Conservation (phyloP, 78 protist genomes). For the Pelomyxa schiedti region DNA sequence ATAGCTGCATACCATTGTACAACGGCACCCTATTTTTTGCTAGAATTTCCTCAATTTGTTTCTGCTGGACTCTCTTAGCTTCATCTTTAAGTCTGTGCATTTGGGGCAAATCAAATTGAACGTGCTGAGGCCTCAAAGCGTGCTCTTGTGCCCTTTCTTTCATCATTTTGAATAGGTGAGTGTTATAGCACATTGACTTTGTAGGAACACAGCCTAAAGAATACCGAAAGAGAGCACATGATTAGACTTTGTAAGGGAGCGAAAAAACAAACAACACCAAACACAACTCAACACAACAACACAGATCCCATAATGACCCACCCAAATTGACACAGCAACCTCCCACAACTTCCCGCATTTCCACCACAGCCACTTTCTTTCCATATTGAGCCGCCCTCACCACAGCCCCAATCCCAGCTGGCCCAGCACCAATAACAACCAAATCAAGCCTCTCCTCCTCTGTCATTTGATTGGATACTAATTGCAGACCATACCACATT, state of each 20-base stretch:
- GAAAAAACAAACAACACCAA: neutral
- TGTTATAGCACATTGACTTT: neutral
- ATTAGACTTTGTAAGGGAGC: constrained; percentile 43
- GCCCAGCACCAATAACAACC: constrained; percentile 98
- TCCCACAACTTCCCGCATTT: constrained; percentile 83
- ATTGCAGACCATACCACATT: too few species aligned
- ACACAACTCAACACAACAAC: constrained; percentile 74
- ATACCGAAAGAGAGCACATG: too few species aligned
- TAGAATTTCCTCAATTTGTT: too few species aligned
- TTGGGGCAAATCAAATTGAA: neutral
- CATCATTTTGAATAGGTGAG: neutral
- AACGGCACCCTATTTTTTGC: too few species aligned
- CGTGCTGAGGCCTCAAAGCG: neutral
- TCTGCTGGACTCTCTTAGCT: neutral
- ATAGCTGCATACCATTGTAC: too few species aligned
- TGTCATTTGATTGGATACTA: too few species aligned
- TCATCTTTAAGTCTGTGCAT: neutral
- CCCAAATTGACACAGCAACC: constrained; percentile 99
- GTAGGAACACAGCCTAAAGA: neutral
- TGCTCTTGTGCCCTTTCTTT: neutral
- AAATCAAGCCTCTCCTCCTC: too few species aligned
- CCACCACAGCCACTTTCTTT: constrained; percentile 49
- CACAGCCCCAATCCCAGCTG: constrained; percentile 99
- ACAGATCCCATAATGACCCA: constrained; percentile 91
- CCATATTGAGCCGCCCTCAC: constrained; percentile 98